phyloP scores from a whole-genome alignment of 805 yeast species.

The Scheffersomyces coipomensis region DNA sequence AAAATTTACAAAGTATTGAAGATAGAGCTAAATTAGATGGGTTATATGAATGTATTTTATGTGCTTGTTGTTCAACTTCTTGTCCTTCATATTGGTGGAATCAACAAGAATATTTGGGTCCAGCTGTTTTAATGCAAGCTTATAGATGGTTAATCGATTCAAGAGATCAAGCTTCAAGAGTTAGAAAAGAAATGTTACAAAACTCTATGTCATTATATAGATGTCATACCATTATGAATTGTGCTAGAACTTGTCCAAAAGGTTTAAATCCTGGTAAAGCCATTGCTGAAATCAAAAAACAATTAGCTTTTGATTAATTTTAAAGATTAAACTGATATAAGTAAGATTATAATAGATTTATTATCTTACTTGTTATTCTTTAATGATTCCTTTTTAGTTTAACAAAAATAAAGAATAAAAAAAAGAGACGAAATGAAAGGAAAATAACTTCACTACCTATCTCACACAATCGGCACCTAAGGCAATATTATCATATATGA shows the following conservation, averaged over 20 bases:
- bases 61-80: slow-evolving; percentile 98
- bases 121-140: slow-evolving; percentile 98
- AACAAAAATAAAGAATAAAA: no score
- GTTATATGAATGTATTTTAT: slow-evolving; percentile 92
- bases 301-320: slow-evolving; percentile 73
- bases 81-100: slow-evolving; percentile 99
- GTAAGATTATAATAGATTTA: background rate
- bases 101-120: slow-evolving; percentile 97
- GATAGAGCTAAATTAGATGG: slow-evolving; percentile 98
- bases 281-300: slow-evolving; percentile 95
- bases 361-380: background rate
- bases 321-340: background rate
- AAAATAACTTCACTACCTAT: no score
- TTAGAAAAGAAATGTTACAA: slow-evolving; percentile 86
- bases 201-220: slow-evolving; percentile 97
- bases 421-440: no score
- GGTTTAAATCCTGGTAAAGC: slow-evolving; percentile 98
- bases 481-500: no score
- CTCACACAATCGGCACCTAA: no score
- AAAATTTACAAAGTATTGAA: slow-evolving; percentile 83
- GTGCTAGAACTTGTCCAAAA: slow-evolving; percentile 97
- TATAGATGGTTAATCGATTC: slow-evolving; percentile 98
- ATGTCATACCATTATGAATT: slow-evolving; percentile 99
- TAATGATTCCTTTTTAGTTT: background rate
- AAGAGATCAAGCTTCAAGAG: slow-evolving; percentile 83